Base-by-base conservation (phyloP, 2,329 filamentous ascomycete species). In the Acephala macrosclerotiorum region DNA sequence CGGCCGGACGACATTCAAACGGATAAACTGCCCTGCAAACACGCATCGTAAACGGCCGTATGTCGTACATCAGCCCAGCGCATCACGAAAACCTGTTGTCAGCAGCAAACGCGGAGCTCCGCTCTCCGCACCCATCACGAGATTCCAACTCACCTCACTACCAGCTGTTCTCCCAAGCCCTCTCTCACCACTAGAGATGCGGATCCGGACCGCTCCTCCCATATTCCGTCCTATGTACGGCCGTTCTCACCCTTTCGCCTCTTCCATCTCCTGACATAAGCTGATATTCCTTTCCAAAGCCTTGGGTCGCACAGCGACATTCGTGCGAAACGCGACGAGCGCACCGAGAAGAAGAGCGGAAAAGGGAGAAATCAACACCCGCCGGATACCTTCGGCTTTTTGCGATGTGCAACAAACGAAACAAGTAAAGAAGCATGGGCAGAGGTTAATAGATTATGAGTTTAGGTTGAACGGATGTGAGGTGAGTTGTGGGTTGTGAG, bases 391-490 rank as follows among this genome's bases (percentile, higher is more conserved):
- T 55, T 63, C 64, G 57, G 61, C 26, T 60, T 59, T 51, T 58
- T 63, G 60, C 64, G 60, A 66, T 20, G 25, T 63, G 64, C 64
- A 66, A 63, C 64, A 66, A 63, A 63, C 38, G 42, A n/a, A n/a
- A n/a, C 25, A n/a, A 49, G 18, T 25, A 18, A 7, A 47, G 25
- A 1, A 8, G 22, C 4, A 45, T 55, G 22, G 45, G 33, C 33
- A 22, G 12, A 33, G 8, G 29, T 12, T n/a, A 33, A 20, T 47
- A 18, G 26, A 45, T 47, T 20, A 25, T 47, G 60, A n/a, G 18
- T 22, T 45, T 20, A 5, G 20, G 2, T 26, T 5, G 42, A 18
- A 29, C 33, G 20, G 20, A n/a, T 18, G n/a, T 42, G 20, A 42
- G 20, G 33, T 9, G 45, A 22, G 7, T 57, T 51, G 47, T 51